Base-by-base conservation (phyloP, 495 filamentous ascomycete genomes). In the Aspergillus avenaceus region DNA sequence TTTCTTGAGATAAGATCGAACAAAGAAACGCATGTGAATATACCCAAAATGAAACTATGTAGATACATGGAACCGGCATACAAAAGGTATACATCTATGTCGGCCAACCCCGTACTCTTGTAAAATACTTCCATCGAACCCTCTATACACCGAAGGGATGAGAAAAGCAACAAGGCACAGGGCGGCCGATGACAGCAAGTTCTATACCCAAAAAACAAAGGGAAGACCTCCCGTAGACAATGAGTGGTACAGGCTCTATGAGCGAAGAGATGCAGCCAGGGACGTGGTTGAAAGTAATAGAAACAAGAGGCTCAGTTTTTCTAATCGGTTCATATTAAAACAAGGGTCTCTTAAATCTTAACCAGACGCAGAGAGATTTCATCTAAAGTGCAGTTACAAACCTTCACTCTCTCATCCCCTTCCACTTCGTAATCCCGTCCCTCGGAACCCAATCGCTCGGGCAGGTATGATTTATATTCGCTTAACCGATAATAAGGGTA, bases 401-500 rank as follows among this genome's bases (percentile, higher is more conserved):
- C 53, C 45, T 61, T 49, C 52, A 47, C 23, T 44, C 56, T 40
- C 51, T 52, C 55, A 29, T 29, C 52, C 50, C 49, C 47, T 47
- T 50, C 45, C 31, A 49, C 41, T 13, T 40, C 52, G 48, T 42
- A 52, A 45, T 49, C 37, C 49, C 51, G 53, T 46, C 50, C 37
- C 43, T 38, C 38, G 37, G 21, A 51, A 44, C 50, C 51, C 18
- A 18, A 40, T 58, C 46, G 49, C 49, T 48, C 53, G 53, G 60
- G 64, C 49, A 51, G 51, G 58, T 44, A 62, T 54, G 27, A 19
- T 23, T 47, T 12, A 21, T n/a, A 41, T 54, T 60, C 58, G 58
- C 57, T 67, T 74, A 95, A 83, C 89, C 89, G 67, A 95, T 90
- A 56, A 91, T 61, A 42, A 95, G 77, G 70, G 79, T 82, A 54